Percentiles rank a stretch among this genome's conserved stretches.
Conservation (phyloP, 2,329 filamentous ascomycete genomes). For the Venturia pyrina region DNA sequence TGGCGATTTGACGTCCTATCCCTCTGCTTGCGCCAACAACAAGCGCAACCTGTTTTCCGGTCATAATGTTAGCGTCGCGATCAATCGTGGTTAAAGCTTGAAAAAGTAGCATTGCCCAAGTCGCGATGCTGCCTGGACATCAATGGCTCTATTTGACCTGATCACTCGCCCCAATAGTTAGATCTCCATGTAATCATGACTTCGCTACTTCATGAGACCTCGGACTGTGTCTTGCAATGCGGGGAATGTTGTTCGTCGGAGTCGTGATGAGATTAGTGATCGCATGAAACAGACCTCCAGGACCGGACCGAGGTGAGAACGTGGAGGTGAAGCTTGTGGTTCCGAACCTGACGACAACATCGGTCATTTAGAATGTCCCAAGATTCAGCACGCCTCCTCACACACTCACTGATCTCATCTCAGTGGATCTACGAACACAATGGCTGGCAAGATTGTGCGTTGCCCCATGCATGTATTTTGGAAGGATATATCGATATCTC, state of each 20-base stretch:
- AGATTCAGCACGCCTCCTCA: neutral
- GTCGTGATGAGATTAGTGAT: neutral
- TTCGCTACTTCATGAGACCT: neutral
- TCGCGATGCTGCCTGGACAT: neutral
- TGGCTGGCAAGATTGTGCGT: conserved; percentile 46
- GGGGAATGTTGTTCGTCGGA: neutral
- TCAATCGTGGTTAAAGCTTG: neutral
- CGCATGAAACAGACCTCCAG: neutral
- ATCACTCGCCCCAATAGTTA: neutral
- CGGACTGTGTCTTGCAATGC: neutral
- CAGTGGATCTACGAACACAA: conserved; percentile 22
- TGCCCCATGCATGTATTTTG: neutral
- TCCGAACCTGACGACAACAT: neutral
- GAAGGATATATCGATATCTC: neutral
- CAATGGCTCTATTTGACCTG: neutral
- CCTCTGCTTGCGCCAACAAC: conserved; percentile 69
- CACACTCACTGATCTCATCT: neutral
- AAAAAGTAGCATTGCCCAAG: neutral
- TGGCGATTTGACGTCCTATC: conserved; percentile 70
- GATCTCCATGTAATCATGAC: neutral
- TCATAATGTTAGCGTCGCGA: neutral
- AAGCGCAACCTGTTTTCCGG: conserved; percentile 48
- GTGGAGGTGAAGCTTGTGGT: neutral
- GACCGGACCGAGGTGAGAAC: neutral
- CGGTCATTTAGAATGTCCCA: neutral